These are phyloP conservation scores for Acacia confusa DNA, from an alignment of 306 rosid species.

Conservation along the genomic window DNA sequence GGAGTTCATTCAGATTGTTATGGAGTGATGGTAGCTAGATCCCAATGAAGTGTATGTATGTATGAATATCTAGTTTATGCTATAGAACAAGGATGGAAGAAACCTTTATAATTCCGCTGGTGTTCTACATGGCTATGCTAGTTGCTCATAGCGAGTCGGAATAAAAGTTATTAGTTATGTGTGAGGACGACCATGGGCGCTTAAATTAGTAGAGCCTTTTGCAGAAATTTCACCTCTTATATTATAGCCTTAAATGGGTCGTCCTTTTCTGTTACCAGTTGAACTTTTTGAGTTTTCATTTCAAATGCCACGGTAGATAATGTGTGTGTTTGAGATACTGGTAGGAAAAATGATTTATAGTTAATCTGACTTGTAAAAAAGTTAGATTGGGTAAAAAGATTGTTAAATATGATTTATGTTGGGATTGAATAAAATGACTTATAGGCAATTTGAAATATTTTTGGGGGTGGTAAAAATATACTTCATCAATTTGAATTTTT, in stretches of 20 bases:
- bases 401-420: too few species aligned
- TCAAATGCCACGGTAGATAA: background rate
- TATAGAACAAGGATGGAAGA: conserved; percentile 48
- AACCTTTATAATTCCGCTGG: conserved; percentile 19
- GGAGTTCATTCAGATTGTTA: conserved; percentile 33
- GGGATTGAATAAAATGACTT: too few species aligned
- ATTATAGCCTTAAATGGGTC: background rate
- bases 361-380: too few species aligned
- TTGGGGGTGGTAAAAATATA: too few species aligned
- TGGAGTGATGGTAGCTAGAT: conserved; percentile 48
- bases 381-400: too few species aligned
- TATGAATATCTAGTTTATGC: background rate
- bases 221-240: background rate
- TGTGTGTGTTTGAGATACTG: too few species aligned
- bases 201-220: background rate
- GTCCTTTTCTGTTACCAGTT: background rate
- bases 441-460: too few species aligned
- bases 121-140: conserved; percentile 16
- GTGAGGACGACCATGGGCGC: background rate
- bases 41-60: conserved; percentile 34
- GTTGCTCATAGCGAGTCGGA: conserved; percentile 21
- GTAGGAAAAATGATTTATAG: too few species aligned
- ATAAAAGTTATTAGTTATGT: conserved; percentile 22
- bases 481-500: too few species aligned
- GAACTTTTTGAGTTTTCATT: background rate